Base-by-base conservation (phyloP, 495 filamentous ascomycete genomes). In the Aspergillus hancockii region DNA sequence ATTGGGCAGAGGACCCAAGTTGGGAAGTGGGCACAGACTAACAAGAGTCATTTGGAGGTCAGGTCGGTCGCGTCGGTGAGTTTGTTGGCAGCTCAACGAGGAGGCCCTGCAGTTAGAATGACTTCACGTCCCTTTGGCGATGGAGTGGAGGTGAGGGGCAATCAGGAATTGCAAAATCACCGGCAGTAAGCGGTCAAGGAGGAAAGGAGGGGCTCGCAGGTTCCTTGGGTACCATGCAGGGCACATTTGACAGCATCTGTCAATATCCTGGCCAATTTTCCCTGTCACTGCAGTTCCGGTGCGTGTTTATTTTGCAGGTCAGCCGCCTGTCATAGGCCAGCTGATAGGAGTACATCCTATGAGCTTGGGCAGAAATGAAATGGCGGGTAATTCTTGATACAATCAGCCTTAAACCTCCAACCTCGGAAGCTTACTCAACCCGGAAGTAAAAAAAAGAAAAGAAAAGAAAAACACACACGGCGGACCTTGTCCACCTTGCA, bases 301-400 rank as follows among this genome's bases (percentile, higher is more conserved):
- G 64, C 52, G 64, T 63, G 58, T 59, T 63, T 63, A 67, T 54
- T 67, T 60, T 45, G 25, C 52, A 16, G 32, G 31, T 14, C 41
- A 25, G 22, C 36, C 19, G 3, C 34, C 16, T 25, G 12, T 60
- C 43, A 64, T 64, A 67, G 61, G 65, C 38, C 31, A 10, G 38
- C 22, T 41, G 16, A 22, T 32, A 41, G 49, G 30, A 19, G 49
- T 50, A 54, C 16, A 52, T 49, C 41, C 58, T 56, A 56, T 47
- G 59, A 47, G 59, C 55, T 68, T 65, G 62, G 66, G 66, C 66
- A 68, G 58, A 65, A 68, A 68, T 32, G 50, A 57, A 59, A 68
- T 54, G 28, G 49, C 53, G 40, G 53, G 49, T 45, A 55, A 36
- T 14, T 30, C 16, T 14, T 46, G 31, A 40, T 59, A 51, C 52